These are phyloP conservation scores for Kondoa subrosea DNA, from an alignment of 768 basidiomycete species.

Conservation along the genomic window DNA sequence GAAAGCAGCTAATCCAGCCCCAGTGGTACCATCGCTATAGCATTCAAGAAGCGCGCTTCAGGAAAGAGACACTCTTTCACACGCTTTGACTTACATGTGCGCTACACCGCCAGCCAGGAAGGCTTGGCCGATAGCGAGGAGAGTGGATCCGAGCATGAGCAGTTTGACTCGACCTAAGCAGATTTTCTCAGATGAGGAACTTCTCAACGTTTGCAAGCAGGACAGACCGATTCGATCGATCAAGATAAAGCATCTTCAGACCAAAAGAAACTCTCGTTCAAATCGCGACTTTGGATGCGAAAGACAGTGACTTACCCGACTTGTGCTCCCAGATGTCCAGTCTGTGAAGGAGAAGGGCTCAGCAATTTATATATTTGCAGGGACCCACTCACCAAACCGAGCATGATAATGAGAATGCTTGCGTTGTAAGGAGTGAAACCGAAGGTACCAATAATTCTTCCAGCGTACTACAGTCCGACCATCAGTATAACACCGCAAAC, in stretches of 20 bases:
- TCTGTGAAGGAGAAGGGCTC: no score
- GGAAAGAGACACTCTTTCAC: no score
- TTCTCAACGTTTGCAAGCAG: no score
- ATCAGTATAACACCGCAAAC: no score
- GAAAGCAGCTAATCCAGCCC: slow-evolving; percentile 20
- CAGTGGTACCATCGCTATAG: slow-evolving; percentile 6
- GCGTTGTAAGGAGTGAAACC: slow-evolving; percentile 8
- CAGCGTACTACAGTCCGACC: no score
- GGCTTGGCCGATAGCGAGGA: neutral
- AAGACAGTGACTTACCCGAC: no score
- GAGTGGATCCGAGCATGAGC: slow-evolving; percentile 8
- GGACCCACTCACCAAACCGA: slow-evolving; percentile 14
- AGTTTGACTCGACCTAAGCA: slow-evolving; percentile 9
- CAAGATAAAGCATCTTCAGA: slow-evolving; percentile 22
- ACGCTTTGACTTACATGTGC: no score
- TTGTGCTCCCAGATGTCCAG: neutral
- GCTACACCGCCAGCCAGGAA: slow-evolving; percentile 19
- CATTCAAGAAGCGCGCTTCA: no score
- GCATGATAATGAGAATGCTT: slow-evolving; percentile 15
- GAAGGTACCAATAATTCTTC: slow-evolving; percentile 5
- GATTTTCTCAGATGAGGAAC: no score
- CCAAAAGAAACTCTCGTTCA: no score
- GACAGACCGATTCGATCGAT: slow-evolving; percentile 18
- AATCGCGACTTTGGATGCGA: no score
- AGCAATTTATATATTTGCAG: no score